These are phyloP conservation scores for Apocynum venetum DNA, from an alignment of 257 asterid genomes.

Conservation along the genomic window DNA sequence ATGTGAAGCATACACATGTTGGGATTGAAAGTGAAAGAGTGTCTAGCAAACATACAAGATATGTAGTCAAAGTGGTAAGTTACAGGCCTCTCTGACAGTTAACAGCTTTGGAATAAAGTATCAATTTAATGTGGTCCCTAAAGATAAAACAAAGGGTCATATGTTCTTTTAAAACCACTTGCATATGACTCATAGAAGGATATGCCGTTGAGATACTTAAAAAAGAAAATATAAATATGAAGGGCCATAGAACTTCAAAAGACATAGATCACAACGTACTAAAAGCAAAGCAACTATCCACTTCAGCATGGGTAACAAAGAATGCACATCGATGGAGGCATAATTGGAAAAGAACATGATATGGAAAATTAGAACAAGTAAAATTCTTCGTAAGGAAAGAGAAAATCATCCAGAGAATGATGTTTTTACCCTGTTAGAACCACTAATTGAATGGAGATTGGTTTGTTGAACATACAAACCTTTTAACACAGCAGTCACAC, in stretches of 20 bases:
- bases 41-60: background rate
- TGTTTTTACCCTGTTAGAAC: background rate
- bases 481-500: background rate
- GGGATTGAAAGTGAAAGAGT: background rate
- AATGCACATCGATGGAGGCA: background rate
- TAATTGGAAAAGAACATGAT: background rate
- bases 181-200: background rate
- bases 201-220: background rate
- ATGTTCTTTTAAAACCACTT: background rate
- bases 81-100: background rate
- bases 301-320: background rate
- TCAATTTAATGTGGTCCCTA: background rate
- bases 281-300: background rate
- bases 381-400: background rate
- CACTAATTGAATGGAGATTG: no score
- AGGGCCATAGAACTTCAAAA: background rate
- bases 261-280: background rate
- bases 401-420: background rate
- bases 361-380: background rate
- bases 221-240: background rate
- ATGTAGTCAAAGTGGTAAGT: background rate
- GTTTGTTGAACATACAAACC: background rate
- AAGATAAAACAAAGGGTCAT: background rate
- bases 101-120: background rate
- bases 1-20: background rate